These are phyloP conservation scores for Allomyces arbusculus DNA, from an alignment of 192 early-diverging fungal species.

Conservation along the genomic window DNA sequence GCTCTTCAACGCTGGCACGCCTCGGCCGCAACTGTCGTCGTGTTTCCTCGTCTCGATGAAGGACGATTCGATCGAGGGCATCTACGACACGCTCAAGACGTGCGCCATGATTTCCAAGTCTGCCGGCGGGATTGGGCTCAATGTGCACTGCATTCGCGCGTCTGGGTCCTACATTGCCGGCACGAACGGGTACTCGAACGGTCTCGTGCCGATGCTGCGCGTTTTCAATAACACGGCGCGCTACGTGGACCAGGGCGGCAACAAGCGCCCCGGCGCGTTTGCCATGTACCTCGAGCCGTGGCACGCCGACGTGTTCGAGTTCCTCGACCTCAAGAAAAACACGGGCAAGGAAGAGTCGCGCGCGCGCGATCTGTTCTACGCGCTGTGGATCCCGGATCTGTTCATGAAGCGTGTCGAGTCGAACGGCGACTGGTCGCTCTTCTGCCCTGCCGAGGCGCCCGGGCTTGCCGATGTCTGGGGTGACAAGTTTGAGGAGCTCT, in stretches of 20 bases:
- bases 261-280: constrained; percentile 95
- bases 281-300: constrained; percentile 97
- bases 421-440: constrained; percentile 83
- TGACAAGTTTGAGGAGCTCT: constrained; percentile 73
- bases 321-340: constrained; percentile 92
- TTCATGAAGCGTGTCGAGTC: constrained; percentile 95
- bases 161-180: constrained; percentile 93
- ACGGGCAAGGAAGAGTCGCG: constrained; percentile 93
- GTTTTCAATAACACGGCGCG: constrained; percentile 97
- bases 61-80: constrained; percentile 94
- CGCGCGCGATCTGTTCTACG: constrained; percentile 93
- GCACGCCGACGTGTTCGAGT: constrained; percentile 94
- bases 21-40: constrained; percentile 77
- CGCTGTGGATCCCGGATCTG: constrained; percentile 90
- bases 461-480: constrained; percentile 84
- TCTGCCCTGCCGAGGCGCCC: constrained; percentile 85
- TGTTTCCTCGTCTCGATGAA: constrained; percentile 93
- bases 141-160: constrained; percentile 91
- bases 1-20: constrained; percentile 95
- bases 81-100: constrained; percentile 90
- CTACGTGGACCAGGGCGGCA: constrained; percentile 98
- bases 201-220: constrained; percentile 89
- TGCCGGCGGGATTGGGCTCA: constrained; percentile 91
- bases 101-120: constrained; percentile 97
- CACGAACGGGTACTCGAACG: constrained; percentile 92